These are phyloP conservation scores for Yamadazyma buinensis DNA, from an alignment of 1,139 yeast genomes.

Conservation along the genomic window DNA sequence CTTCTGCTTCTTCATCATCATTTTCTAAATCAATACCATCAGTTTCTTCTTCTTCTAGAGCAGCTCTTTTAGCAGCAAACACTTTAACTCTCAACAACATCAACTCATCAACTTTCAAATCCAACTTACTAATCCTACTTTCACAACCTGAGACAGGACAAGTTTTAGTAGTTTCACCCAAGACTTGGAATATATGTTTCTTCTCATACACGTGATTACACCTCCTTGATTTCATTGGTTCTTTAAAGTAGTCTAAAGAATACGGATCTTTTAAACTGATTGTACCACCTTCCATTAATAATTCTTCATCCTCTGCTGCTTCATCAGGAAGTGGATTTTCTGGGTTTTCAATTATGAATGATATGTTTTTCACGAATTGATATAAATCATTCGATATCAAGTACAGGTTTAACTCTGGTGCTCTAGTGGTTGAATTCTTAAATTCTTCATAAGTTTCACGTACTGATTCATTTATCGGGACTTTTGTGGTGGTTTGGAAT, in stretches of 20 bases:
- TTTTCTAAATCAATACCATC: background rate
- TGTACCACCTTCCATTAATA: constrained; percentile 64
- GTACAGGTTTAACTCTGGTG: constrained; percentile 8
- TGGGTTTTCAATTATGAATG: constrained; percentile 33
- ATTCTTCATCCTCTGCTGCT: constrained; percentile 48
- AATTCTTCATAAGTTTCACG: constrained; percentile 5
- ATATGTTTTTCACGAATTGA: constrained; percentile 22
- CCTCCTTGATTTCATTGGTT: constrained; percentile 49
- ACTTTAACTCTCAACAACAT: constrained; percentile 50
- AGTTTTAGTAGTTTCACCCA: constrained; percentile 17
- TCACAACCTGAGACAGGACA: constrained; percentile 53
- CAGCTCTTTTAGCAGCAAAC: constrained; percentile 9
- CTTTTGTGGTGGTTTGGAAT: constrained; percentile 11
- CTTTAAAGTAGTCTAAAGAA: constrained; percentile 45
- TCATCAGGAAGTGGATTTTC: constrained; percentile 42
- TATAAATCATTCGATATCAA: constrained; percentile 12
- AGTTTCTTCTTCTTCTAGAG: background rate
- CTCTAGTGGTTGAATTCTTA: constrained; percentile 2
- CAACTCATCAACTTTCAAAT: constrained; percentile 40
- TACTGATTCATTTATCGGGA: constrained; percentile 9
- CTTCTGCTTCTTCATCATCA: background rate
- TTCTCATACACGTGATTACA: constrained; percentile 65
- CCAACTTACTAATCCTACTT: constrained; percentile 20
- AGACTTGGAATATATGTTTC: constrained; percentile 32
- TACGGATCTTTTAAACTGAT: constrained; percentile 65